Conservation (phyloP, 176 grass and related monocot species). For the Coix lacrymajobi region DNA sequence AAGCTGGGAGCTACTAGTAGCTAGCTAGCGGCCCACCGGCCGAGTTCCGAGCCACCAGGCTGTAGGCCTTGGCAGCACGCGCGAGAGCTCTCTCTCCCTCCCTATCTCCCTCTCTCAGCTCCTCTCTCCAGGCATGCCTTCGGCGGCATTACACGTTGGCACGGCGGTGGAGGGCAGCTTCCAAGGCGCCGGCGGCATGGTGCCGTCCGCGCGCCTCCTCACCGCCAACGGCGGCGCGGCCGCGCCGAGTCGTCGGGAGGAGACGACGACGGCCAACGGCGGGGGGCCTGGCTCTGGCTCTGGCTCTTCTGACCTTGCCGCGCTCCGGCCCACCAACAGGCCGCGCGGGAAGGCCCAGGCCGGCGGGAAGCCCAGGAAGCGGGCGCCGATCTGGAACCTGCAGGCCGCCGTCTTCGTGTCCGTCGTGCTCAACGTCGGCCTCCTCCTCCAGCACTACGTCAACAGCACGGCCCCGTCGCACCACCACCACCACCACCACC, state of each 20-base stretch:
- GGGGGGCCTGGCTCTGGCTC: neutral
- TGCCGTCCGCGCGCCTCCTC: neutral
- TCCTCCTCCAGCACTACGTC: constrained; percentile 17
- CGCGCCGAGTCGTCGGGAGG: neutral
- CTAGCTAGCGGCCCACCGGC: neutral
- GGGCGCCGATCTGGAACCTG: neutral
- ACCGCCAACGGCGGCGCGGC: neutral
- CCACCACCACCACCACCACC: too few relatives aligned
- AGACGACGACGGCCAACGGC: neutral
- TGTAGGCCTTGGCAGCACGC: neutral
- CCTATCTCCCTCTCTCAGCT: neutral
- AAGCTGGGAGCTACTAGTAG: neutral
- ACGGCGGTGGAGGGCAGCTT: neutral
- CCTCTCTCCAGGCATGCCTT: neutral
- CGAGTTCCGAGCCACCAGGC: neutral
- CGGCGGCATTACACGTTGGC: neutral
- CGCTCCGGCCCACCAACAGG: neutral
- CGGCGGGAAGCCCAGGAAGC: neutral
- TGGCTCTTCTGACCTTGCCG: neutral
- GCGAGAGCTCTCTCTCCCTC: neutral
- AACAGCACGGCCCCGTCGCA: neutral
- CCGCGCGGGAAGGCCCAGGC: neutral
- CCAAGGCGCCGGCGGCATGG: neutral
- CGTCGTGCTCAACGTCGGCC: constrained; percentile 21
- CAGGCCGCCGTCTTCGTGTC: constrained; percentile 1